A percentile compares a stretch with the other conserved stretches of the same genome.
Conservation (phyloP, 768 basidiomycete species). For the Kwoniella pini region DNA sequence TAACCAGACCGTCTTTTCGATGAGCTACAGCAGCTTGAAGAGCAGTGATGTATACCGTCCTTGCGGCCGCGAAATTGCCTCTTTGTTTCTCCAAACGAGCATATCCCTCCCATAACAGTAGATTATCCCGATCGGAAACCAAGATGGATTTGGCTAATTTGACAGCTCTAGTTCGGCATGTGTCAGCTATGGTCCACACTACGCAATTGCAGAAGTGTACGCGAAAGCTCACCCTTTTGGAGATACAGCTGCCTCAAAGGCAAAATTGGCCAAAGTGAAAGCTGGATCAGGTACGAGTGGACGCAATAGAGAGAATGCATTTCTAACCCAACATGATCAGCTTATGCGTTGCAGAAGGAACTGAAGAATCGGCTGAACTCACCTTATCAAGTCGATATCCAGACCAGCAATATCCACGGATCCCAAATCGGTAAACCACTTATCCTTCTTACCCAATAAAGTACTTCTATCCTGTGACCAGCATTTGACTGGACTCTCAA, state of each 20-base stretch:
- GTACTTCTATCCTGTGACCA: slow-evolving; percentile 38
- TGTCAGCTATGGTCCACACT: not conserved
- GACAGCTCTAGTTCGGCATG: slow-evolving; percentile 42
- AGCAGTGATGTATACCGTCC: slow-evolving; percentile 56
- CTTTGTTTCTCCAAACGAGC: slow-evolving; percentile 52
- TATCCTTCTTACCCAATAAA: slow-evolving; percentile 27
- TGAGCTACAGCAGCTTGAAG: slow-evolving; percentile 37
- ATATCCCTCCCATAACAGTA: slow-evolving; percentile 56
- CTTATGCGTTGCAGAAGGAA: not conserved
- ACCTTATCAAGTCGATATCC: slow-evolving; percentile 36
- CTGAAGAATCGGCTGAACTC: not conserved
- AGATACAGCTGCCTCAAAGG: slow-evolving; percentile 48
- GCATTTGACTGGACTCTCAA: slow-evolving; percentile 43
- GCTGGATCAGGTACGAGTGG: slow-evolving; percentile 42
- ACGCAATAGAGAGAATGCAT: slow-evolving; percentile 36
- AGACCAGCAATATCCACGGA: slow-evolving; percentile 29
- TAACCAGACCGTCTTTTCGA: not conserved
- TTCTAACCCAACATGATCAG: slow-evolving; percentile 19
- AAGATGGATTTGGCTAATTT: slow-evolving; percentile 55
- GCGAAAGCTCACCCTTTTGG: slow-evolving; percentile 39
- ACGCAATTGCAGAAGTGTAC: not conserved
- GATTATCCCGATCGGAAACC: slow-evolving; percentile 47
- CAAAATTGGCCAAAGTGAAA: slow-evolving; percentile 50
- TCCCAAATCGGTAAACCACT: slow-evolving; percentile 42
- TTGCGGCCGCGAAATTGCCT: slow-evolving; percentile 53